A percentile compares a stretch with the other conserved stretches of the same genome.
Evolutionary conservation across 805 yeast species (phyloP).

Genomic region (Pichia membranifaciens): DNA sequence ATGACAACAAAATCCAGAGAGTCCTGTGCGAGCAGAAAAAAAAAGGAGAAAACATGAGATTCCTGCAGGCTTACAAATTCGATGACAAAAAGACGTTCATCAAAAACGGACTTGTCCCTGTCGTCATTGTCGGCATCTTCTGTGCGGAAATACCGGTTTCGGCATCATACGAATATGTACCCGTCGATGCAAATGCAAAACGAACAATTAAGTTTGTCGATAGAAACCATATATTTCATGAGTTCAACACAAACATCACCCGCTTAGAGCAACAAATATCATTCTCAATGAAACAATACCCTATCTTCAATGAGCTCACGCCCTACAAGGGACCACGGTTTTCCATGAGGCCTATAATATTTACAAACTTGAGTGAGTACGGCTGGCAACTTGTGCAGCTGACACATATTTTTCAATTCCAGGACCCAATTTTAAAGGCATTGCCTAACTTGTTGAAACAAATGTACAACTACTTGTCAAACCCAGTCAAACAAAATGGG

Average conservation of each 20-base stretch:
- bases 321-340: constrained; percentile 6
- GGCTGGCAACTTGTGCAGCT: constrained; percentile 2
- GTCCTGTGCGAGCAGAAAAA: constrained; percentile 26
- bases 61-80: constrained; percentile 41
- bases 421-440: constrained; percentile 2
- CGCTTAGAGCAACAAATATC: no score
- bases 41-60: constrained; percentile 26
- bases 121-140: no score
- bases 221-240: no score
- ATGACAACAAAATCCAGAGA: neutral
- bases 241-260: no score
- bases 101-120: no score
- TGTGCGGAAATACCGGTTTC: no score
- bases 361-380: neutral
- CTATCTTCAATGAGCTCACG: constrained; percentile 1
- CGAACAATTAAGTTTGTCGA: no score
- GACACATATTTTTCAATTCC: neutral
- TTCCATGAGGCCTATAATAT: constrained; percentile 4
- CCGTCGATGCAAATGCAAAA: no score
- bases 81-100: constrained; percentile 13
- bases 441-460: neutral
- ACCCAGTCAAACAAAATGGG: no score
- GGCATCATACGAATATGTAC: no score
- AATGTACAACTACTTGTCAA: no score
- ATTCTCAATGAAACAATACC: neutral